Evolutionary conservation across 202 grass and related monocot species (phyloP), one percentile per base, ranked within the genome.

Genomic region (Setaria viridis): DNA sequence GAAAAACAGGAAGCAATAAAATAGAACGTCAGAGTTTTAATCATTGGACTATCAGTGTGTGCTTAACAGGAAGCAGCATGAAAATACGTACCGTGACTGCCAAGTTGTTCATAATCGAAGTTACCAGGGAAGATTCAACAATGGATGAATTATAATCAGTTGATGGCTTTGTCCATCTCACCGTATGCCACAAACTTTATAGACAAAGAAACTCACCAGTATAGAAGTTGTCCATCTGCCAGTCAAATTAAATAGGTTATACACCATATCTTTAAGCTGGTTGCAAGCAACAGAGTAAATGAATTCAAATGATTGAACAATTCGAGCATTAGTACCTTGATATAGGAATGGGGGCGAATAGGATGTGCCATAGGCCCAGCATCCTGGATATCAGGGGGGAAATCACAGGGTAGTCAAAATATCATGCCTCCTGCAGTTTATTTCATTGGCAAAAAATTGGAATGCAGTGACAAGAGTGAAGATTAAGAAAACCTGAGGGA

Each of bases 211-310:
- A 95, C 83, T 82, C 67, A 95, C 91, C 91, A 0, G 97, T 99
- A 56, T 99, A 99, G 85, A 99, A 99, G 80, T 96, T 99, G 63
- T 99, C 97, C 97, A 99, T 99, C 97, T 99, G 93, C 72, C 70
- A 89, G 74, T 79, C 29, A 90, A 86, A 87, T 72, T 82, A 72
- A 91, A 85, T 15, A 46, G 73, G 79, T 87, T 54, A 83, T 29
- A 85, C 5, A 76, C 37, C 45, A 84, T 17, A 77, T 67, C 37
- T 47, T 71, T 48, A 73, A 67, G 15, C 47, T 53, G 25, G 17
- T 76, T 63, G 70, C 62, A 72, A 54, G 14, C 67, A 45, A 75
- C 20, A 59, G 85, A 80, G 48, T 72, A 83, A 41, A 84, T 82
- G 30, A 69, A 85, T 77, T 68, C 70, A 86, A 82, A 80, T 46